A percentile compares a stretch with the other conserved stretches of the same genome.
phyloP scores from a whole-genome alignment of 2,329 filamentous ascomycete species.

The Hymenoscyphus infarciens region DNA sequence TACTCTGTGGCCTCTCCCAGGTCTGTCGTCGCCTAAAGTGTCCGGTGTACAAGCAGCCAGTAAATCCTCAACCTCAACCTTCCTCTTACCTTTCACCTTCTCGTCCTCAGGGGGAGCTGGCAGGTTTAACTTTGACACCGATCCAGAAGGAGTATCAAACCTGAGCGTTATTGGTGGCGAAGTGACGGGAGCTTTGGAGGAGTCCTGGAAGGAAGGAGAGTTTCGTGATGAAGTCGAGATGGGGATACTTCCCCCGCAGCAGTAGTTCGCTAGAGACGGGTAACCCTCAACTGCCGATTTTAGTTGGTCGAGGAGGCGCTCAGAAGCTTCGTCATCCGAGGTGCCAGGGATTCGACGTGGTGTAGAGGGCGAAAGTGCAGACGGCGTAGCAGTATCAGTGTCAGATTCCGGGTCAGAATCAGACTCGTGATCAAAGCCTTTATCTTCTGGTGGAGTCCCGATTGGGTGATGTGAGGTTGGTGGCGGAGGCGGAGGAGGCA shows the following conservation, averaged over 20 bases:
- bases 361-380: conserved; percentile 12
- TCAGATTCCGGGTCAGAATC: conserved; percentile 18
- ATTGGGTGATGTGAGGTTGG: conserved; percentile 11
- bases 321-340: conserved; percentile 8
- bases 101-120: conserved; percentile 11
- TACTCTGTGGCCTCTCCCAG: conserved; percentile 8
- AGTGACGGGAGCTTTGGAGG: conserved; percentile 8
- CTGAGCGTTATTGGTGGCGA: conserved; percentile 17
- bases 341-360: background rate
- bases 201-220: conserved; percentile 14
- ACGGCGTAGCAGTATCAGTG: conserved; percentile 14
- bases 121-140: conserved; percentile 8
- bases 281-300: conserved; percentile 15
- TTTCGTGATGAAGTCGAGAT: conserved; percentile 10
- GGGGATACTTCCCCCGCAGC: conserved; percentile 17
- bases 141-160: conserved; percentile 14
- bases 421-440: conserved; percentile 12
- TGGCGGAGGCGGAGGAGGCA: conserved; percentile 17
- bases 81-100: conserved; percentile 6
- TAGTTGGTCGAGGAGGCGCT: conserved; percentile 17
- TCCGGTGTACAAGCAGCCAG: conserved; percentile 41
- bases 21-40: conserved; percentile 22
- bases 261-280: conserved; percentile 16
- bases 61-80: conserved; percentile 25
- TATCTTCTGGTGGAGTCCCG: conserved; percentile 3